A percentile compares a stretch with the other conserved stretches of the same genome.
phyloP scores from a whole-genome alignment of 306 rosid species.

The Argentina anserina region DNA sequence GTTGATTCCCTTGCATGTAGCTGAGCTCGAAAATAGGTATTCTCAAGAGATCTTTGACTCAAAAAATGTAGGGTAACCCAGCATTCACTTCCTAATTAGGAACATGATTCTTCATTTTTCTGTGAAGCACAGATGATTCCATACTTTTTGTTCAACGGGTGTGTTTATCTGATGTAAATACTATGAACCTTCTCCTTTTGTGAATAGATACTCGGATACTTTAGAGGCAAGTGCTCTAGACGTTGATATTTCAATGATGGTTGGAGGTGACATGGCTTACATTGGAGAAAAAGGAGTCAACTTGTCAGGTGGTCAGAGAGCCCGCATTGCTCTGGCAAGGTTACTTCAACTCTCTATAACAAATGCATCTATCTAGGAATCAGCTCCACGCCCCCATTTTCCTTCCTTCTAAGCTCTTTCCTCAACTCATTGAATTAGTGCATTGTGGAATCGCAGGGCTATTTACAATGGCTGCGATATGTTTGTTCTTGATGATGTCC shows the following conservation, averaged over 20 bases:
- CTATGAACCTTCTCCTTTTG: neutral
- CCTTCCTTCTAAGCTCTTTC: neutral
- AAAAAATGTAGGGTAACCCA: neutral
- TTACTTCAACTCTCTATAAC: slow-evolving; percentile 21
- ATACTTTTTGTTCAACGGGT: neutral
- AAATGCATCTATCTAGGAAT: slow-evolving; percentile 7
- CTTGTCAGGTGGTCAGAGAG: slow-evolving; percentile 95
- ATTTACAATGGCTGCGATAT: slow-evolving; percentile 74
- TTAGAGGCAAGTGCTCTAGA: slow-evolving; percentile 73
- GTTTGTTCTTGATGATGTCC: slow-evolving; percentile 85
- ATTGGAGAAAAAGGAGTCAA: slow-evolving; percentile 87
- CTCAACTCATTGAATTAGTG: slow-evolving; percentile 14
- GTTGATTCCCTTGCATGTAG: neutral
- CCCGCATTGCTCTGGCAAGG: slow-evolving; percentile 98
- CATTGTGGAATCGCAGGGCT: slow-evolving; percentile 58
- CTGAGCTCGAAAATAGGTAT: neutral
- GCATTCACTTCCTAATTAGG: slow-evolving; percentile 1
- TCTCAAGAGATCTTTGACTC: neutral
- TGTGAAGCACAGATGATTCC: neutral
- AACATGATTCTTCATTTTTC: neutral
- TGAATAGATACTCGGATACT: slow-evolving; percentile 69
- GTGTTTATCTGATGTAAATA: neutral
- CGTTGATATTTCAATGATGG: slow-evolving; percentile 79
- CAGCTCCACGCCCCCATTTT: neutral
- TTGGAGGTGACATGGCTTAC: slow-evolving; percentile 90